Base-by-base conservation (phyloP, 2,329 filamentous ascomycete genomes). In the Myotisia sp. region DNA sequence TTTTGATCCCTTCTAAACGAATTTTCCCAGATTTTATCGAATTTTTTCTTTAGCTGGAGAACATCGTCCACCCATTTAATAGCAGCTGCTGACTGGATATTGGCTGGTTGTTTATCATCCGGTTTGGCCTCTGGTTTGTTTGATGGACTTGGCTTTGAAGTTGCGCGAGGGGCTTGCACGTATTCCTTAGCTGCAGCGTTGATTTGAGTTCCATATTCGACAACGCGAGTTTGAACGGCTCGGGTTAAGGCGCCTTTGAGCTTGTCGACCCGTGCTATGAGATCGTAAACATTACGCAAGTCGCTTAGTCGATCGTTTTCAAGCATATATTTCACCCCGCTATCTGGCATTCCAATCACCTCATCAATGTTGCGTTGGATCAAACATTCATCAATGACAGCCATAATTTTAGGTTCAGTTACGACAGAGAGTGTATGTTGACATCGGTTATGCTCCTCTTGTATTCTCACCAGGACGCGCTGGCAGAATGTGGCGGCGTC, bases 31-130 rank as follows among this genome's bases (percentile, higher is more conserved):
- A 98, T 71, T 8, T 59, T 68, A 53, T 95, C 86, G 47, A 93
- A 95, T 51, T 90, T 92, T 46, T 80, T 76, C 56, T 95, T 94
- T 18, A 98, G 64, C 12, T 61, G 59, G 30, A 98, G 63, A 2
- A 95, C 81, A 47, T 93, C 85, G 47, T 92, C 83, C 2, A 95
- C 87, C 90, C 90, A 98, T 48, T 81, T 83, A 47, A 95, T 79
- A 0, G 90, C 90, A 2, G 85, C 80, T 0, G 74, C 71, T 1
- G 90, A 95, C 50, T 86, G 79, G 52, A 84, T 79, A 18, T 83
- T 86, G 5, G 76, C 63, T 1, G 71, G 62, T 39, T 63, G 71
- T 23, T 70, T 51, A 49, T 37, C 68, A 52, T 45, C 55, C 43
- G 51, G 64, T 16, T 58, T 22, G 14, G 30, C 62, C 20, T 68